Percentiles rank a stretch among this genome's conserved stretches.
These are phyloP conservation scores for Pachysolen tannophilus DNA, from an alignment of 805 yeast species.

Conservation along the genomic window DNA sequence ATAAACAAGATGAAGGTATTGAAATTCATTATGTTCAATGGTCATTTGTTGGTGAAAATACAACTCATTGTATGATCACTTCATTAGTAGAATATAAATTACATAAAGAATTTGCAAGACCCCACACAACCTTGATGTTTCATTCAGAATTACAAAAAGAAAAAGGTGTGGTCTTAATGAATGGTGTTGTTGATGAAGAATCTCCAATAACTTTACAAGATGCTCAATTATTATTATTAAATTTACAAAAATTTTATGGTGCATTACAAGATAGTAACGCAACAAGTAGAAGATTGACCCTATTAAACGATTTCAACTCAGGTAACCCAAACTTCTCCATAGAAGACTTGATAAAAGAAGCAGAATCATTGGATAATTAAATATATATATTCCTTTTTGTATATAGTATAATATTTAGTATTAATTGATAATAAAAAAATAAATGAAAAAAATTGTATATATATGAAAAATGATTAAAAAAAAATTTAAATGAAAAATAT, in stretches of 20 bases:
- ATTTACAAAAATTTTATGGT: conserved; percentile 79
- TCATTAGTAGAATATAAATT: conserved; percentile 86
- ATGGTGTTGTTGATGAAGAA: conserved; percentile 73
- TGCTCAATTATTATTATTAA: conserved; percentile 68
- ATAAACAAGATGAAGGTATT: conserved; percentile 34
- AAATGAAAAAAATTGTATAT: too few relatives aligned
- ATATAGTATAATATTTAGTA: too few relatives aligned
- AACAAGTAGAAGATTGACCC: conserved; percentile 38
- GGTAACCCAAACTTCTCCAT: conserved; percentile 64
- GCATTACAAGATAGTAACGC: conserved; percentile 42
- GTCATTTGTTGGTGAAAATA: conserved; percentile 77
- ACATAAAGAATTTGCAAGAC: conserved; percentile 87
- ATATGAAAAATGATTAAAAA: too few relatives aligned
- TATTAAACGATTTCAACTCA: conserved; percentile 59
- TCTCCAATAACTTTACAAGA: conserved; percentile 61
- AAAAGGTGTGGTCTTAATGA: conserved; percentile 71
- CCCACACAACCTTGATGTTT: conserved; percentile 86
- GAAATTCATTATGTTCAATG: conserved; percentile 94
- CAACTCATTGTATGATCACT: conserved; percentile 85
- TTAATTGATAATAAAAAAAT: too few relatives aligned
- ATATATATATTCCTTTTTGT: too few relatives aligned
- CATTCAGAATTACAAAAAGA: conserved; percentile 65
- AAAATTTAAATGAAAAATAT: too few relatives aligned
- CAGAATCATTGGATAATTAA: conserved; percentile 58
- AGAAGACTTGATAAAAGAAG: conserved; percentile 60